Percentiles rank a stretch among this genome's conserved stretches.
Evolutionary conservation across 148 eudicot species (phyloP).

Genomic region (Mesembryanthemum crystallinum): DNA sequence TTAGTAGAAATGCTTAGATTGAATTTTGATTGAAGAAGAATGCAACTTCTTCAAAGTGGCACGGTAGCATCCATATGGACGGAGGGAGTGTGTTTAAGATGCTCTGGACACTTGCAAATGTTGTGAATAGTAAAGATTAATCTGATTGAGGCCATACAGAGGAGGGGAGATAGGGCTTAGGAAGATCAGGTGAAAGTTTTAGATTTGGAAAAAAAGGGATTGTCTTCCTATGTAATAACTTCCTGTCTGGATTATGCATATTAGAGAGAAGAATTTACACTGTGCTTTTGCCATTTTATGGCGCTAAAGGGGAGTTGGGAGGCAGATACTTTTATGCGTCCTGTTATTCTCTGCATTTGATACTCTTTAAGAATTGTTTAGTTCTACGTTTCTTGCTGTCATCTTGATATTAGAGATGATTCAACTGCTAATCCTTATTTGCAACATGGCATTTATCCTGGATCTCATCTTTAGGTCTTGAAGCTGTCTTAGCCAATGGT

Average conservation of each 20-base stretch:
- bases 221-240: not conserved
- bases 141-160: not conserved
- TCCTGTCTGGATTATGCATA: not conserved
- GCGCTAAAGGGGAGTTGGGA: not conserved
- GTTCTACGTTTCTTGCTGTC: constrained; percentile 1
- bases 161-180: too few relatives aligned
- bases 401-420: constrained; percentile 17
- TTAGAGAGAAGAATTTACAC: not conserved
- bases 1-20: not conserved
- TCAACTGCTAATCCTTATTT: constrained; percentile 11
- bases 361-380: not conserved
- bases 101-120: not conserved
- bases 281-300: not conserved
- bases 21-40: not conserved
- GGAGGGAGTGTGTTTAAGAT: not conserved
- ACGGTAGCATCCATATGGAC: not conserved
- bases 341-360: not conserved
- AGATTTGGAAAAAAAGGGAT: not conserved
- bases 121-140: not conserved
- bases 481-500: constrained; percentile 91
- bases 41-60: not conserved
- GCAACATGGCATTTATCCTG: constrained; percentile 14
- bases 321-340: not conserved
- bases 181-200: too few relatives aligned
- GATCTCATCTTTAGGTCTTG: constrained; percentile 59